Percentiles rank a stretch among this genome's conserved stretches.
Conservation (phyloP, 345 rosid genomes). For the Camelina laxa region DNA sequence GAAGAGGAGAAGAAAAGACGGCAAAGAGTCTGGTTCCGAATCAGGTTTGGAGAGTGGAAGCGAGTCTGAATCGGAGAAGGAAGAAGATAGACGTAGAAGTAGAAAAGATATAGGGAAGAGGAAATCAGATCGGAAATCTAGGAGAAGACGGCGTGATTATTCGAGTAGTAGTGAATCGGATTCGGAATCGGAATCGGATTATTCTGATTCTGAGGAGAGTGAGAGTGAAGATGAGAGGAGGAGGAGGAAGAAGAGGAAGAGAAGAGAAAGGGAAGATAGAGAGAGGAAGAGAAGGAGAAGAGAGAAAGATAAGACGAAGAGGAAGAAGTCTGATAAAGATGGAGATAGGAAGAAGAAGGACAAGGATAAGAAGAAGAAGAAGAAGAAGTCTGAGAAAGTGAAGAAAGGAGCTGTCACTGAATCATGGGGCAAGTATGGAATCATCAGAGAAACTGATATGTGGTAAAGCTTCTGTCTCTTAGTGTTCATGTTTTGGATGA, state of each 20-base stretch:
- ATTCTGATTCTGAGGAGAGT: constrained; percentile 53
- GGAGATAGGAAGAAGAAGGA: constrained; percentile 42
- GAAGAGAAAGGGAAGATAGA: constrained; percentile 41
- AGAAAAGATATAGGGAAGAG: constrained; percentile 44
- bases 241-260: constrained; percentile 52
- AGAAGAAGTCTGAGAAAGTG: constrained; percentile 60
- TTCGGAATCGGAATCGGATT: constrained; percentile 51
- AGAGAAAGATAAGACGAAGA: constrained; percentile 42
- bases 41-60: constrained; percentile 41
- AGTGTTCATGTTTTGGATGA: neutral
- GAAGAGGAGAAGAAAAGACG: constrained; percentile 40
- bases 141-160: constrained; percentile 42
- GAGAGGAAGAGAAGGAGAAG: constrained; percentile 34
- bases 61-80: constrained; percentile 49
- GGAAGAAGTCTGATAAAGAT: constrained; percentile 25
- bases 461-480: constrained; percentile 55
- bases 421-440: constrained; percentile 93
- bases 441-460: constrained; percentile 95
- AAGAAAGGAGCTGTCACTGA: constrained; percentile 88
- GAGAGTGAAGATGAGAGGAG: constrained; percentile 46
- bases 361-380: constrained; percentile 51
- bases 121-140: constrained; percentile 47
- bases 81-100: constrained; percentile 40
- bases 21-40: constrained; percentile 28
- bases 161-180: constrained; percentile 39